A percentile compares a stretch with the other conserved stretches of the same genome.
Evolutionary conservation across 2,329 filamentous ascomycete genomes (phyloP).

Genomic region (Chaetomium sp.): DNA sequence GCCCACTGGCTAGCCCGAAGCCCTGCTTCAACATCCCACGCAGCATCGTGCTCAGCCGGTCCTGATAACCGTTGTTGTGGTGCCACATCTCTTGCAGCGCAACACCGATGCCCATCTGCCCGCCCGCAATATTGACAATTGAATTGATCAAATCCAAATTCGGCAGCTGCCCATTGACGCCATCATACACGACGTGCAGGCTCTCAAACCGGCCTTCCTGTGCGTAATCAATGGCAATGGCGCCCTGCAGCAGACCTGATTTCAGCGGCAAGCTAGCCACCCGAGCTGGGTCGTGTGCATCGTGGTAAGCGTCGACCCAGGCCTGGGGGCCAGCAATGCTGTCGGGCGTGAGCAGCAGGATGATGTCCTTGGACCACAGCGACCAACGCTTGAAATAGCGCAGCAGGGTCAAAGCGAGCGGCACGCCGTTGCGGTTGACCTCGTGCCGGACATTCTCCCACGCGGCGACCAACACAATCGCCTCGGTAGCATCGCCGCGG

Average conservation of each 20-base stretch:
- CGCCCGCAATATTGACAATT: conserved; percentile 75
- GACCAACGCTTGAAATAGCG: conserved; percentile 98
- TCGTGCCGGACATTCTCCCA: conserved; percentile 77
- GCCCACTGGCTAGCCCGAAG: conserved; percentile 78
- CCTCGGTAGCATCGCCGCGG: conserved; percentile 91
- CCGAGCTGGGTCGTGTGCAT: conserved; percentile 65
- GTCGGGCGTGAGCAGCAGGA: conserved; percentile 82
- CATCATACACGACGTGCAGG: conserved; percentile 89
- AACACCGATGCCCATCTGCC: conserved; percentile 85
- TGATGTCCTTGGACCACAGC: conserved; percentile 97
- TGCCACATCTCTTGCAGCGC: conserved; percentile 80
- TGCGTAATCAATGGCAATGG: conserved; percentile 88
- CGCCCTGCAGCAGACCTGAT: conserved; percentile 87
- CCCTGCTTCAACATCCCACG: conserved; percentile 90
- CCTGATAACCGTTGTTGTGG: conserved; percentile 71
- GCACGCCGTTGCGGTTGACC: conserved; percentile 80
- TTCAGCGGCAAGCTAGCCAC: conserved; percentile 79
- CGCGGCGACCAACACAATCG: conserved; percentile 83
- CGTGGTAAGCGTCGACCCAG: conserved; percentile 97
- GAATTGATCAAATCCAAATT: conserved; percentile 97
- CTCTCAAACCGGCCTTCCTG: conserved; percentile 79
- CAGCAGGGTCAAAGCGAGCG: conserved; percentile 76
- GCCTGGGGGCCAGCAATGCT: conserved; percentile 87
- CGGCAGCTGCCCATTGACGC: conserved; percentile 88
- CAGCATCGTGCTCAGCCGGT: conserved; percentile 80